These are phyloP conservation scores for Cyclotella sp. DNA, from an alignment of 108 stramenopile species.

Conservation along the genomic window DNA sequence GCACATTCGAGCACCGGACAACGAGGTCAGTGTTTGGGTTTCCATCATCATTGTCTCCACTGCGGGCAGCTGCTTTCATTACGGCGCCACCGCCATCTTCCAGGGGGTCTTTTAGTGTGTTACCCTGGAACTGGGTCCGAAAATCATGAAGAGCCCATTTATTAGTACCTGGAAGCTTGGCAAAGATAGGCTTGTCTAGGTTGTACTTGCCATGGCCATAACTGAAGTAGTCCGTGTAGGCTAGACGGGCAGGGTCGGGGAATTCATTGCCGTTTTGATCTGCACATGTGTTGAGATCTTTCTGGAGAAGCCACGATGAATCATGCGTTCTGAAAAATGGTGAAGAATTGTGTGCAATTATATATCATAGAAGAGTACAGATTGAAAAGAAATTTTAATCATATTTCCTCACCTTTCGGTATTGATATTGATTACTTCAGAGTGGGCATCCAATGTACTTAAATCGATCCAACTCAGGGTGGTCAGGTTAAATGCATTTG, in stretches of 20 bases:
- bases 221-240: constrained; percentile 35
- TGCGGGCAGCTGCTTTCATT: constrained; percentile 17
- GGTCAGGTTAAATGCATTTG: constrained; percentile 19
- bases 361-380: no score
- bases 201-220: constrained; percentile 38
- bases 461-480: constrained; percentile 30
- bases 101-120: constrained; percentile 28
- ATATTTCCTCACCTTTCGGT: not conserved
- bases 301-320: constrained; percentile 24
- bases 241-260: constrained; percentile 24
- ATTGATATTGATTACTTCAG: constrained; percentile 35
- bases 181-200: constrained; percentile 41
- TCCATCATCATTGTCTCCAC: constrained; percentile 12
- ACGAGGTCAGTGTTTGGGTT: constrained; percentile 21
- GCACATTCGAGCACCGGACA: constrained; percentile 33
- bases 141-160: constrained; percentile 46
- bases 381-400: not conserved
- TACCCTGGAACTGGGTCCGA: constrained; percentile 29
- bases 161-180: constrained; percentile 24
- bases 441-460: not conserved
- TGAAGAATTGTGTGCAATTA: not conserved
- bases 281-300: constrained; percentile 21
- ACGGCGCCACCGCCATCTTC: constrained; percentile 23
- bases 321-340: constrained; percentile 6
- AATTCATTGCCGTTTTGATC: constrained; percentile 34